Percentiles rank a stretch among this genome's conserved stretches.
phyloP scores from a whole-genome alignment of 768 basidiomycete genomes.

The Pulveroboletus sp. region DNA sequence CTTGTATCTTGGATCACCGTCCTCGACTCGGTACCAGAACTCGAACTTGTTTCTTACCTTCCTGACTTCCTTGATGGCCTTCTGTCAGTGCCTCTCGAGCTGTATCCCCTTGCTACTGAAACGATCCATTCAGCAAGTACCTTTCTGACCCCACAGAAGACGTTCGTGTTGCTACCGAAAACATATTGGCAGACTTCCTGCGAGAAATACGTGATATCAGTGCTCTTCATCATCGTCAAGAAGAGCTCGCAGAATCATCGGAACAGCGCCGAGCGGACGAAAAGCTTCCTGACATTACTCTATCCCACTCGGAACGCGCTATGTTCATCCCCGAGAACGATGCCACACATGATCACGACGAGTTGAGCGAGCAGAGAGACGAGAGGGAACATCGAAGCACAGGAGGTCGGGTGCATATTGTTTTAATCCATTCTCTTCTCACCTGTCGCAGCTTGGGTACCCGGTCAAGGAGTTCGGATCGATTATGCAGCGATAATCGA shows the following conservation, averaged over 20 bases:
- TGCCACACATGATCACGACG: constrained; percentile 36
- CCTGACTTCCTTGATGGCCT: constrained; percentile 94
- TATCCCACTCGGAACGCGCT: constrained; percentile 55
- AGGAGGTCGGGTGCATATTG: constrained; percentile 46
- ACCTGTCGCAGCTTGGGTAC: constrained; percentile 65
- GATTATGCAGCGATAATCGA: constrained; percentile 92
- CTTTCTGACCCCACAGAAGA: constrained; percentile 94
- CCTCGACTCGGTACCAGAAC: constrained; percentile 92
- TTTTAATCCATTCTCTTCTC: constrained; percentile 3
- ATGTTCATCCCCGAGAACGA: constrained; percentile 51
- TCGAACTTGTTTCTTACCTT: constrained; percentile 91
- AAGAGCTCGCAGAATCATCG: constrained; percentile 45
- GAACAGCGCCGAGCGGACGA: constrained; percentile 46
- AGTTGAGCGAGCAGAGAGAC: constrained; percentile 40
- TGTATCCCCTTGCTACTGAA: constrained; percentile 4
- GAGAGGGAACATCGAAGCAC: constrained; percentile 53
- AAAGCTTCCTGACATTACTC: constrained; percentile 53
- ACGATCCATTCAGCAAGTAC: constrained; percentile 62
- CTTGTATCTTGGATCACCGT: constrained; percentile 97
- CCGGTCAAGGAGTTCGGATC: constrained; percentile 89
- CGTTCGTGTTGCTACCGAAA: constrained; percentile 87
- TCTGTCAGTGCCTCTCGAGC: constrained; percentile 50
- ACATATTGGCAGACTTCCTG: constrained; percentile 82
- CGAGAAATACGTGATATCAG: constrained; percentile 88
- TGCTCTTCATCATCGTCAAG: constrained; percentile 60